A percentile compares a stretch with the other conserved stretches of the same genome.
phyloP scores from a whole-genome alignment of 805 yeast genomes.

The Metahyphopichia silvanorum region DNA sequence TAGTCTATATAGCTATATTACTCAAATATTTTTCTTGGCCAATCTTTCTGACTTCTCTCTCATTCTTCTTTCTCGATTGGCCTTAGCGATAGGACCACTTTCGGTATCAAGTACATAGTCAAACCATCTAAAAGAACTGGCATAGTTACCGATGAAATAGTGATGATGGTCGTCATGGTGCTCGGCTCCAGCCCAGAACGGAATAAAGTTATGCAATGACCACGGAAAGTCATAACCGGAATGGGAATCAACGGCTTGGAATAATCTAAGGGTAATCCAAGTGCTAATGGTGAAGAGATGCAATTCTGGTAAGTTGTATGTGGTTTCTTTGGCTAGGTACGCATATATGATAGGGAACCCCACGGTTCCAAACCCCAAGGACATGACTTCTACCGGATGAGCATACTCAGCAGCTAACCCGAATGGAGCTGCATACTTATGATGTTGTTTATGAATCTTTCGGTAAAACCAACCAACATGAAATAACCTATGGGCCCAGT shows the following conservation, averaged over 20 bases:
- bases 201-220: conserved; percentile 88
- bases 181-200: conserved; percentile 98
- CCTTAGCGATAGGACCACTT: conserved; percentile 79
- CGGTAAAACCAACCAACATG: conserved; percentile 89
- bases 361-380: conserved; percentile 92
- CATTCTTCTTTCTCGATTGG: conserved; percentile 66
- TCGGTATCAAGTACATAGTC: conserved; percentile 86
- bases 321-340: conserved; percentile 56
- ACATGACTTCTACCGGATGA: conserved; percentile 89
- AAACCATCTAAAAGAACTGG: conserved; percentile 96
- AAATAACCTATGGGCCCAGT: conserved; percentile 88
- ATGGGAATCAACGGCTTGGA: conserved; percentile 97
- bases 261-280: conserved; percentile 85
- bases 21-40: neutral
- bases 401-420: conserved; percentile 98
- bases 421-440: conserved; percentile 96
- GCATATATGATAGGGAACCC: conserved; percentile 91
- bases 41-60: conserved; percentile 49
- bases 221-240: conserved; percentile 98
- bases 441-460: conserved; percentile 95
- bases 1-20: neutral
- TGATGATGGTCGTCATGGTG: conserved; percentile 98
- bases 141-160: conserved; percentile 92
- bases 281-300: conserved; percentile 86
- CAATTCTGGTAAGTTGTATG: conserved; percentile 33